Base-by-base conservation (phyloP, 179 eudicot species). In the Beta macrorhiza region DNA sequence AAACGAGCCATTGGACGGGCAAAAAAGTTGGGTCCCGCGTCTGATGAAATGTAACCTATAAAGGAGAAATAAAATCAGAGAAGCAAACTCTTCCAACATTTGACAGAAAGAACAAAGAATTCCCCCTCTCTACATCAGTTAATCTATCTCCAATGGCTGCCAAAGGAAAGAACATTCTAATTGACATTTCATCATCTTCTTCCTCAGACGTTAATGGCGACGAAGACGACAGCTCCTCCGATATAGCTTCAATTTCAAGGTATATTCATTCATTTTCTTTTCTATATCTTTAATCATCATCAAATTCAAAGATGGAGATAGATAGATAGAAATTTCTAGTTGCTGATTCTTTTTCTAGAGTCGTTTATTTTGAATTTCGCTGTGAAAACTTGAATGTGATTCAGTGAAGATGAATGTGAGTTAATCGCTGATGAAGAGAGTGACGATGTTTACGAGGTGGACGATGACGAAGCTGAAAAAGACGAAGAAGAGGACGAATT, bases 91-190 rank as follows among this genome's bases (percentile, higher is more conserved):
- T 62, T 37, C 9, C 12, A 62, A n/a, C 4, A 1, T 5, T 15
- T 19, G n/a, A 61, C 20, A 19, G 64, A 19, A 61, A n/a, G 1
- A 19, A 61, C 3, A 61, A 61, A 61, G 5, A 65, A 37, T 58
- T 29, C 19, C 6, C 0, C 55, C 65, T 55, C 75, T 69, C 44
- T 55, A 37, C 47, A 19, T n/a, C 25, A 25, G 25, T 32, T 3
- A 14, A 17, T 25, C 4, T 52, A 19, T 29, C 37, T 80, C 16
- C 57, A 72, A 80, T 77, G 86, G 37, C 84, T 45, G 61, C 49
- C 79, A 77, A 80, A 80, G 86, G 84, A 37, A 84, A 80, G 62
- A 25, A 53, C 64, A 73, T 81, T 68, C 49, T 84, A 20, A 65
- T 84, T 51, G 32, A 77, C 32, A 81, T 76, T 11, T 78, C 84